Base-by-base conservation (phyloP, 2,329 filamentous ascomycete genomes). In the Paraconiothyrium sp. region DNA sequence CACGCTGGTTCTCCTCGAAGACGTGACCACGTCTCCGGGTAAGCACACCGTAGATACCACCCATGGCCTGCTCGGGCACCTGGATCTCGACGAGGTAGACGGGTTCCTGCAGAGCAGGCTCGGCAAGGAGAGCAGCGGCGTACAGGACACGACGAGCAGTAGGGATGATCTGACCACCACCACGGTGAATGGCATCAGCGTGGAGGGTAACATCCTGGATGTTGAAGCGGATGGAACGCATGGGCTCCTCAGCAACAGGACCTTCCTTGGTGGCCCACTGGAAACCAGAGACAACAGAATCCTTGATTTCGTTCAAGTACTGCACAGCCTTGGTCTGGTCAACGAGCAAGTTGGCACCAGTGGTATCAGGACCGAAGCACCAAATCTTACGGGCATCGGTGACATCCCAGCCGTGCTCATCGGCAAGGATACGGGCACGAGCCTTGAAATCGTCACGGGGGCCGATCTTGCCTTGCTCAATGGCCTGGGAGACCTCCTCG, bases 221-320 rank as follows among this genome's bases (percentile, higher is more conserved):
- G 91, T 99, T 99, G 89, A 97, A 99, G 86, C 95, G 93, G 83
- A 96, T 84, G 73, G 90, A 90, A 81, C 95, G 92, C 93, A 99
- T 94, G 77, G 95, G 95, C 90, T 99, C 95, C 86, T 99, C 95
- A 75, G 92, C 94, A 80, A 99, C 85, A 78, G 95, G 95, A 87
- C 95, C 95, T 89, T 99, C 95, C 81, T 94, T 91, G 76, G 92
- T 93, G 73, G 95, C 95, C 95, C 95, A 99, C 85, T 99, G 95
- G 93, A 99, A 99, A 90, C 95, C 95, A 74, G 95, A 98, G 80
- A 98, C 94, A 75, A 98, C 91, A 65, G 94, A 98, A 81, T 99
- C 95, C 92, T 99, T 99, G 90, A 99, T 99, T 92, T 99, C 95
- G 87, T 93, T 95, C 80, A 99, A 89, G 90, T 98, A 99, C 88